Evolutionary conservation across 768 basidiomycete species (phyloP).

Genomic region (Mycena pura): DNA sequence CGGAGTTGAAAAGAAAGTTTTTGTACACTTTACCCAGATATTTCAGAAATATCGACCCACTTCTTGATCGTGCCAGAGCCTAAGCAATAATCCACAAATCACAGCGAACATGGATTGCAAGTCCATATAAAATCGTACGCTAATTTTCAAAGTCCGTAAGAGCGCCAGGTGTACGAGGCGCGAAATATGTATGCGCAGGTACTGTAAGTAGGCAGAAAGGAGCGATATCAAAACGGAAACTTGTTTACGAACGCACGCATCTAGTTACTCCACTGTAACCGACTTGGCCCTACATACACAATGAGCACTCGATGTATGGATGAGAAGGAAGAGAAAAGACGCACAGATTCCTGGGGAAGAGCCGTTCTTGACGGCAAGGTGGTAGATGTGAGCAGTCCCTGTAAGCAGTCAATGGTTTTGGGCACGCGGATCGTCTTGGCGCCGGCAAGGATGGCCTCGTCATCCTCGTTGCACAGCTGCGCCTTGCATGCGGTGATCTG

Average conservation of each 20-base stretch:
- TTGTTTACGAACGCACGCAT: neutral
- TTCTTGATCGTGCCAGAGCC: neutral
- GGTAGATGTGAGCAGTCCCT: conserved; percentile 95
- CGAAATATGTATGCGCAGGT: too few species aligned
- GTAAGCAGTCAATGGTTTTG: conserved; percentile 91
- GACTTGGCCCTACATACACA: neutral
- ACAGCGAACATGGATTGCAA: neutral
- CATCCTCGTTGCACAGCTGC: conserved; percentile 93
- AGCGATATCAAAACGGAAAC: too few species aligned
- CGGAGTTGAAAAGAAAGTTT: neutral
- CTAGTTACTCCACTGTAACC: neutral
- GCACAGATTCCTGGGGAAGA: too few species aligned
- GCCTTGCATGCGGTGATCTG: conserved; percentile 99
- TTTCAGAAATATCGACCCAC: neutral
- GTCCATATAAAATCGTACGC: neutral
- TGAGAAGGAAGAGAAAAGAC: neutral
- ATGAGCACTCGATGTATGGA: neutral
- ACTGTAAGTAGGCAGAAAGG: too few species aligned
- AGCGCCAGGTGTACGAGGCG: neutral
- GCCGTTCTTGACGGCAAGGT: too few species aligned
- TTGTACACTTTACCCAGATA: neutral
- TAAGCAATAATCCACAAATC: neutral
- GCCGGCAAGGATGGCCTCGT: conserved; percentile 74
- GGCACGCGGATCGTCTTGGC: conserved; percentile 94
- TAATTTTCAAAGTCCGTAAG: neutral